phyloP scores from a whole-genome alignment of 2,329 filamentous ascomycete genomes.

The Triangularia setosa region DNA sequence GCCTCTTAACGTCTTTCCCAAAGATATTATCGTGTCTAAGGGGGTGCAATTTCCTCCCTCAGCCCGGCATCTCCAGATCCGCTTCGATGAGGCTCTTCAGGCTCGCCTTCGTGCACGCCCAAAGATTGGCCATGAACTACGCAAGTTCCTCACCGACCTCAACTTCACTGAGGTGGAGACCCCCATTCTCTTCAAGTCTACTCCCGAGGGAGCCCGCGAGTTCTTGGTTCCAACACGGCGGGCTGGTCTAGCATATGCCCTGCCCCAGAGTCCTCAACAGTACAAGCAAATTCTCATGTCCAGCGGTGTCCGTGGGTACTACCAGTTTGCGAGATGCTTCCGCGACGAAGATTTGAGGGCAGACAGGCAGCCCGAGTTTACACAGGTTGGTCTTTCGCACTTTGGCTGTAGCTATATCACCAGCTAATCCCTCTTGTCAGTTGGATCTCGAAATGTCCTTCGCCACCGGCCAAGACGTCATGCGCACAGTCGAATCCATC shows the following conservation, averaged over 20 bases:
- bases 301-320: conserved; percentile 76
- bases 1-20: conserved; percentile 68
- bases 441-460: conserved; percentile 95
- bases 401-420: not conserved
- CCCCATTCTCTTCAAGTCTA: conserved; percentile 93
- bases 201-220: conserved; percentile 89
- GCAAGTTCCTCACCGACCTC: conserved; percentile 52
- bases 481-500: conserved; percentile 50
- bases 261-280: conserved; percentile 95
- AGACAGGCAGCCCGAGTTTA: conserved; percentile 95
- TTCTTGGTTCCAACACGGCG: conserved; percentile 86
- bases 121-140: conserved; percentile 39
- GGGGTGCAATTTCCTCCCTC: conserved; percentile 71
- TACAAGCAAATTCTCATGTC: conserved; percentile 99
- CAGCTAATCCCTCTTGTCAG: conserved; percentile 39
- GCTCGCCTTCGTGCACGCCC: conserved; percentile 69
- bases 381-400: conserved; percentile 55
- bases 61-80: conserved; percentile 78
- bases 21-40: conserved; percentile 70
- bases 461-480: conserved; percentile 67
- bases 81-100: conserved; percentile 65
- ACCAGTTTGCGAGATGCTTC: conserved; percentile 91
- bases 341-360: conserved; percentile 90
- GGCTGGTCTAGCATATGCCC: conserved; percentile 74
- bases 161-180: conserved; percentile 82